phyloP scores from a whole-genome alignment of 1,139 yeast species.

The Eremothecium coryli region DNA sequence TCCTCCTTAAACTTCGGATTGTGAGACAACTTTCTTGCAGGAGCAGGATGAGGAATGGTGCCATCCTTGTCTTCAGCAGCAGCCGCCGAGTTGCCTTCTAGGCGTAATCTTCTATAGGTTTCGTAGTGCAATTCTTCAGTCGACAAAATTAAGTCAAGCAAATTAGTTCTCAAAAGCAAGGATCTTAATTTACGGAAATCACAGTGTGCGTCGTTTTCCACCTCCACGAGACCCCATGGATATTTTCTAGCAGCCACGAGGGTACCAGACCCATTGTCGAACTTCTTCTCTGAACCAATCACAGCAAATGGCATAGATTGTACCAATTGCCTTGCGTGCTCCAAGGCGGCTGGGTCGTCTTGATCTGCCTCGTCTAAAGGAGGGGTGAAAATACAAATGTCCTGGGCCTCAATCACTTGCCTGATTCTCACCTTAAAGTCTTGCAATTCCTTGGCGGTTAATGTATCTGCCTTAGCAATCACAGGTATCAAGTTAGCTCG shows the following conservation, averaged over 20 bases:
- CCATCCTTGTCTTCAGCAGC: slow-evolving; percentile 19
- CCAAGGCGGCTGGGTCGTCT: slow-evolving; percentile 59
- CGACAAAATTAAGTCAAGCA: slow-evolving; percentile 78
- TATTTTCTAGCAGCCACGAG: slow-evolving; percentile 84
- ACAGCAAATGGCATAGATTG: slow-evolving; percentile 93
- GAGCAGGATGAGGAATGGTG: slow-evolving; percentile 24
- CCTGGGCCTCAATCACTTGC: slow-evolving; percentile 86
- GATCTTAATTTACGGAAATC: slow-evolving; percentile 90
- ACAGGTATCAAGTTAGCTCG: slow-evolving; percentile 92
- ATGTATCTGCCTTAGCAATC: slow-evolving; percentile 90
- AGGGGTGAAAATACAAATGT: slow-evolving; percentile 82
- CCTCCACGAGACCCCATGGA: slow-evolving; percentile 97
- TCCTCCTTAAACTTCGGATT: slow-evolving; percentile 95
- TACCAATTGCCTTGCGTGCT: slow-evolving; percentile 72
- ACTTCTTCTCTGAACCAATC: slow-evolving; percentile 84
- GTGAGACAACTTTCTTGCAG: slow-evolving; percentile 40
- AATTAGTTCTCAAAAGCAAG: slow-evolving; percentile 78
- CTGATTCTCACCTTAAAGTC: slow-evolving; percentile 80
- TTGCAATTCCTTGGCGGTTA: slow-evolving; percentile 72
- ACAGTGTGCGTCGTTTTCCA: slow-evolving; percentile 91
- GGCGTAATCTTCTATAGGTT: slow-evolving; percentile 71
- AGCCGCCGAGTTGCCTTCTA: slow-evolving; percentile 50
- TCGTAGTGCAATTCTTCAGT: slow-evolving; percentile 94
- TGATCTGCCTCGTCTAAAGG: slow-evolving; percentile 50
- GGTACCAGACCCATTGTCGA: slow-evolving; percentile 66